phyloP scores from a whole-genome alignment of 2,329 filamentous ascomycete genomes.

The Ceratocystis variospora region DNA sequence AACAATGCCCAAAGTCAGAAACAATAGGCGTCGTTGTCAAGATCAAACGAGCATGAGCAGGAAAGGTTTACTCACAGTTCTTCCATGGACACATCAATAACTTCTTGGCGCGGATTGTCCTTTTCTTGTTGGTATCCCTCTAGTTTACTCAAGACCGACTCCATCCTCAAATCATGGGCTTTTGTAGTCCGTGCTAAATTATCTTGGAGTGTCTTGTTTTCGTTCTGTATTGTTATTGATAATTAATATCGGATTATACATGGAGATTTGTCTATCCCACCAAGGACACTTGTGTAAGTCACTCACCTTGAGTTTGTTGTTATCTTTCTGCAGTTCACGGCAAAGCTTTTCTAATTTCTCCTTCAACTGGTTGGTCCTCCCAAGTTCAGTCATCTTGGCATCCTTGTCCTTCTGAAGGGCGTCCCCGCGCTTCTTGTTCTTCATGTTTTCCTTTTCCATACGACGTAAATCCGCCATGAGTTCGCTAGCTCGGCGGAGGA shows the following conservation, averaged over 20 bases:
- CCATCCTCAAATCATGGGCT: constrained; percentile 73
- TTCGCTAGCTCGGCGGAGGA: constrained; percentile 84
- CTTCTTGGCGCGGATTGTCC: constrained; percentile 65
- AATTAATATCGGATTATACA: neutral
- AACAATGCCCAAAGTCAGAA: constrained; percentile 18
- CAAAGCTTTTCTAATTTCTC: constrained; percentile 96
- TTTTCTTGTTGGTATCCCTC: constrained; percentile 82
- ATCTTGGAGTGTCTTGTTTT: constrained; percentile 84
- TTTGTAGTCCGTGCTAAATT: constrained; percentile 69
- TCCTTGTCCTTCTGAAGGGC: constrained; percentile 95
- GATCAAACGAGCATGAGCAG: neutral
- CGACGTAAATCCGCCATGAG: constrained; percentile 90
- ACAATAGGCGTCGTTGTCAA: neutral
- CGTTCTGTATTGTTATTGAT: constrained; percentile 43
- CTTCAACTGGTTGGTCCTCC: constrained; percentile 79
- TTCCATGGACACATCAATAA: constrained; percentile 75
- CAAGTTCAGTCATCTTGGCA: constrained; percentile 71
- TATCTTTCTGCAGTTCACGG: constrained; percentile 86
- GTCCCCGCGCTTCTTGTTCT: constrained; percentile 91
- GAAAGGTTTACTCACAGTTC: constrained; percentile 54
- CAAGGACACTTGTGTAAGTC: neutral
- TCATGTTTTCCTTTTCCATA: constrained; percentile 81
- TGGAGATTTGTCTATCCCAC: neutral
- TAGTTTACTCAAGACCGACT: constrained; percentile 66
- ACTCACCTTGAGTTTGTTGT: constrained; percentile 89